These are phyloP conservation scores for Metschnikowia aberdeeniae DNA, from an alignment of 805 yeast species.

Conservation along the genomic window DNA sequence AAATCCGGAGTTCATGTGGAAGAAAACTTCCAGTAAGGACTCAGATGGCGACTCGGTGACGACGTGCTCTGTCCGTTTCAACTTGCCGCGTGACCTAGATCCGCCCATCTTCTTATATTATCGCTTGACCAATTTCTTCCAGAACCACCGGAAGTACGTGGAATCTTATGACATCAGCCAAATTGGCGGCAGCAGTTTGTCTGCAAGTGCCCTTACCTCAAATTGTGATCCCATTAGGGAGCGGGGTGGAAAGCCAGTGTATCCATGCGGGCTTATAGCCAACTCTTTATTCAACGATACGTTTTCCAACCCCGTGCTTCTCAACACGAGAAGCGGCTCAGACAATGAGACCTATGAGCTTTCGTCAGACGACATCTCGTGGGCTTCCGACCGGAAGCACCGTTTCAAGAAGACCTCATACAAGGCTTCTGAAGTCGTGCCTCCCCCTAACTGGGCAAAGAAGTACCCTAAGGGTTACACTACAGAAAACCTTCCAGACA, in stretches of 20 bases:
- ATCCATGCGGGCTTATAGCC: constrained; percentile 95
- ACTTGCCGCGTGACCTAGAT: constrained; percentile 63
- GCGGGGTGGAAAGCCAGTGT: constrained; percentile 47
- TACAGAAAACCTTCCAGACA: constrained; percentile 71
- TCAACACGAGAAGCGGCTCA: constrained; percentile 42
- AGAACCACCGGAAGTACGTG: constrained; percentile 93
- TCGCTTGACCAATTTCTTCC: constrained; percentile 83
- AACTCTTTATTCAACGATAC: constrained; percentile 91
- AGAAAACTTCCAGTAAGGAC: constrained; percentile 32
- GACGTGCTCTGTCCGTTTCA: constrained; percentile 67
- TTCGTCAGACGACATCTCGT: constrained; percentile 64
- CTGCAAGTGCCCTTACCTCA: constrained; percentile 43
- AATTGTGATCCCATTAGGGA: constrained; percentile 38
- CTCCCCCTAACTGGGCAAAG: constrained; percentile 90
- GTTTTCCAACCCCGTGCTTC: constrained; percentile 49
- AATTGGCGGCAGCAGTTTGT: constrained; percentile 69
- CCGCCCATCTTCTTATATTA: constrained; percentile 77
- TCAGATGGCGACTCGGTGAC: constrained; percentile 33
- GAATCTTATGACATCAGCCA: constrained; percentile 79
- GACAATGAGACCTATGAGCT: constrained; percentile 42
- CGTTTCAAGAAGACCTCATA: constrained; percentile 73
- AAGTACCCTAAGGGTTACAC: constrained; percentile 85
- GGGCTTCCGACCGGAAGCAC: constrained; percentile 68
- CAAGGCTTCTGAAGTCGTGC: constrained; percentile 66
- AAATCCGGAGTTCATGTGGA: constrained; percentile 62